phyloP scores from a whole-genome alignment of 2,329 filamentous ascomycete species.

The Beauveria pseudobassiana region DNA sequence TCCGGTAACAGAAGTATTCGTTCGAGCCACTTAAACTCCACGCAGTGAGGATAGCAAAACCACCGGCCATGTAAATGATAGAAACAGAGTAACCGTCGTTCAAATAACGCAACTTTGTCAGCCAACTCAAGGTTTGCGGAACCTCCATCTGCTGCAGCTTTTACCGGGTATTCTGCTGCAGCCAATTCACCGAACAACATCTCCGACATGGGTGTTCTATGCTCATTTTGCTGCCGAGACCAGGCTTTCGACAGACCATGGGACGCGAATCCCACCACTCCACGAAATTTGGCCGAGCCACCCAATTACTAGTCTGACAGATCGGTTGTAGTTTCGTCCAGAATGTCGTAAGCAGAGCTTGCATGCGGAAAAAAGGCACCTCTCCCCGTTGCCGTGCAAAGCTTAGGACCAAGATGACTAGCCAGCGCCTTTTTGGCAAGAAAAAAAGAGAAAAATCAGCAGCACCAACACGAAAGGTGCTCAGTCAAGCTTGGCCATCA shows the following conservation, averaged over 20 bases:
- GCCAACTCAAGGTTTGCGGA: not conserved
- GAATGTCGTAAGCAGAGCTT: not conserved
- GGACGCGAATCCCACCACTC: not conserved
- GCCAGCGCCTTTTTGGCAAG: not conserved
- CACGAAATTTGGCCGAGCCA: not conserved
- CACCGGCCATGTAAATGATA: conserved; percentile 5
- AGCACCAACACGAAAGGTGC: conserved; percentile 13
- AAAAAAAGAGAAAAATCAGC: conserved; percentile 5
- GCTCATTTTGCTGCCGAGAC: not conserved
- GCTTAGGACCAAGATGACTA: not conserved
- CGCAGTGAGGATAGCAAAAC: conserved; percentile 1
- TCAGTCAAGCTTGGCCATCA: conserved; percentile 98
- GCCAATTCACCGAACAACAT: not conserved
- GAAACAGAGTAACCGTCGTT: conserved; percentile 11
- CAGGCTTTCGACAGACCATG: not conserved
- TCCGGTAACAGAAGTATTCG: not conserved
- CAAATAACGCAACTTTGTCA: conserved; percentile 5
- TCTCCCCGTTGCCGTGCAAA: not conserved
- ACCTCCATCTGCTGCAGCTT: not conserved
- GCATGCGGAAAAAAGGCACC: not conserved
- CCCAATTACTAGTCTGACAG: not conserved
- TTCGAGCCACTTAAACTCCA: not conserved
- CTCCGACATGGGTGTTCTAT: not conserved
- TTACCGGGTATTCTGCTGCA: not conserved
- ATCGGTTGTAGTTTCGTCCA: not conserved